Evolutionary conservation across 768 basidiomycete genomes (phyloP).

Genomic region (Russula sp.): DNA sequence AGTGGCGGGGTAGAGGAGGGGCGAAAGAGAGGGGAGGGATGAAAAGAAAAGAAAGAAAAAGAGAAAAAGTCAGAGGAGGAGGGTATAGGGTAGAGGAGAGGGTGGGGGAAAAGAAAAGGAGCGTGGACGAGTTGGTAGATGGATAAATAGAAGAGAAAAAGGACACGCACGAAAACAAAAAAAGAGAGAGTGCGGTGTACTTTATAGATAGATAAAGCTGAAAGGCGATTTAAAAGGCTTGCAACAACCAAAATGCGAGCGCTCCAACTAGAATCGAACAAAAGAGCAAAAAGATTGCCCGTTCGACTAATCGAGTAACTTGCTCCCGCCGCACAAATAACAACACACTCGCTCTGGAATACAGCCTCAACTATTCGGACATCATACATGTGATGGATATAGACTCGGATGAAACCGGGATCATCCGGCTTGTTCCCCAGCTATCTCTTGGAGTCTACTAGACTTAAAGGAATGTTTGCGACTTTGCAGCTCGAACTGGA

Average conservation of each 20-base stretch:
- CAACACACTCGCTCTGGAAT: neutral
- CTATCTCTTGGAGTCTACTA: no score
- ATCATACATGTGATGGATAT: no score
- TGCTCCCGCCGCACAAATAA: neutral
- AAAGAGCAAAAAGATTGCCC: neutral
- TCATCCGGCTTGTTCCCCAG: no score
- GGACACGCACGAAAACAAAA: slow-evolving; percentile 45
- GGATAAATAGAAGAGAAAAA: slow-evolving; percentile 34
- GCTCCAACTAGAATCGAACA: slow-evolving; percentile 9
- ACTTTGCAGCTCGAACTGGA: no score
- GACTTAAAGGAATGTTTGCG: no score
- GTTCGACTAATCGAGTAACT: neutral
- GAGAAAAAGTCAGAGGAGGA: slow-evolving; percentile 57
- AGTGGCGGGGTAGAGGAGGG: slow-evolving; percentile 24
- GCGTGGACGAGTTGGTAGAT: slow-evolving; percentile 34
- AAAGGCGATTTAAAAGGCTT: slow-evolving; percentile 26
- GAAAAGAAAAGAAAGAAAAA: slow-evolving; percentile 41
- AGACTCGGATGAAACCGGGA: no score
- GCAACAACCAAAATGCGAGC: slow-evolving; percentile 23
- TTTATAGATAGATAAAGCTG: slow-evolving; percentile 39
- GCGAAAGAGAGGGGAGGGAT: slow-evolving; percentile 29
- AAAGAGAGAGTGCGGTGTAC: slow-evolving; percentile 39
- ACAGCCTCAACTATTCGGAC: slow-evolving; percentile 54
- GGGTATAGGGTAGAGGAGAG: slow-evolving; percentile 38
- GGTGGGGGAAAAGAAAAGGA: slow-evolving; percentile 26